Conservation (phyloP, 1,139 yeast species). For the Protomyces arabidopsidicola region DNA sequence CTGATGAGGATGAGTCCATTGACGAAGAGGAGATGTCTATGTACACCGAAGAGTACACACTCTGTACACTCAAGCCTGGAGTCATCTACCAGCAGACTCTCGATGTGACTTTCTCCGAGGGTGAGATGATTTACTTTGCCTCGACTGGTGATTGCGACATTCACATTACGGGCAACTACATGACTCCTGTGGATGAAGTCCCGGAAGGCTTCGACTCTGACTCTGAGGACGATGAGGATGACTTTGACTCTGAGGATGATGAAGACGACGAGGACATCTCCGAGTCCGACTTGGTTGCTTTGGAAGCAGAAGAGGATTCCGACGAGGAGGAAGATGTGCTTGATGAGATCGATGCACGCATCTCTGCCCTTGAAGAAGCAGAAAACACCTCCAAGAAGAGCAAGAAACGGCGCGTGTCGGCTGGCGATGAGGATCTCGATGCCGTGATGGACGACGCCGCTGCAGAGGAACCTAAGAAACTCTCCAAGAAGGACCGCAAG, state of each 20-base stretch:
- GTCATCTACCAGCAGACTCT: constrained; percentile 75
- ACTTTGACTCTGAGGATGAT: constrained; percentile 88
- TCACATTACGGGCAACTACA: constrained; percentile 89
- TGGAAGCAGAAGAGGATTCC: constrained; percentile 27
- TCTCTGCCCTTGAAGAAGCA: constrained; percentile 38
- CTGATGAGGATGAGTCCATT: constrained; percentile 41
- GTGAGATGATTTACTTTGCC: constrained; percentile 88
- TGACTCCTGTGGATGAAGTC: constrained; percentile 67
- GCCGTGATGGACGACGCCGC: constrained; percentile 34
- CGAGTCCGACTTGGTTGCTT: constrained; percentile 31
- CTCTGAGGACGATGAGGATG: constrained; percentile 65
- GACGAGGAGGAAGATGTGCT: constrained; percentile 45
- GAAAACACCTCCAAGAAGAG: constrained; percentile 39
- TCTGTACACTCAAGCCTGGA: constrained; percentile 88
- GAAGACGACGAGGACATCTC: constrained; percentile 50
- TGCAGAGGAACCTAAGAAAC: constrained; percentile 35
- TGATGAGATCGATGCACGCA: constrained; percentile 51
- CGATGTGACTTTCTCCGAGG: constrained; percentile 85
- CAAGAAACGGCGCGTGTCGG: constrained; percentile 45
- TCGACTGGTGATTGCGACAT: constrained; percentile 85
- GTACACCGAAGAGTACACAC: constrained; percentile 51
- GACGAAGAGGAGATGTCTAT: constrained; percentile 47
- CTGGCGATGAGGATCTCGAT: constrained; percentile 38
- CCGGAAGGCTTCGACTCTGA: constrained; percentile 41
- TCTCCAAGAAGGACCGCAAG: constrained; percentile 40